Base-by-base conservation (phyloP, 169 alveolate species). In the Plasmodium knowlesi region DNA sequence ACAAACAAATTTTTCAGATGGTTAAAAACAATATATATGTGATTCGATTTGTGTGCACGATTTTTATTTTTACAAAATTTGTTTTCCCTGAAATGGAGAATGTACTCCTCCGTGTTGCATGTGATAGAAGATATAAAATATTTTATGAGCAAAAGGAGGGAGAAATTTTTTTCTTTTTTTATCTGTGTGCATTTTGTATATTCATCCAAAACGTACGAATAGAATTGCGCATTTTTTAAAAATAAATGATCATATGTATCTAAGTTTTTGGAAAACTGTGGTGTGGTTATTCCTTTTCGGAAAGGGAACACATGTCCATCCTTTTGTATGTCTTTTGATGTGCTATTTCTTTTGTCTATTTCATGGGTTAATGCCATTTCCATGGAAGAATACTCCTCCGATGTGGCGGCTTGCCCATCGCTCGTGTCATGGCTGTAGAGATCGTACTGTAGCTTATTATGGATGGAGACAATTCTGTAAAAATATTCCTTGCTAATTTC, bases 21-120 rank as follows among this genome's bases (percentile, higher is more conserved):
- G 76, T 91, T 91, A 81, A 81, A 91, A 91, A 91, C 84, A 2
- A 91, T 25, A 39, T 91, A 91, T 43, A 91, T 91, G 61, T 91
- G 95, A 91, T 91, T 91, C 16, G 95, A 91, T 82, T 91, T 91
- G 39, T 91, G 95, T 50, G 92, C 72, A 5, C 50, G 54, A 32
- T 82, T 82, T 50, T 81, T 91, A 82, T 91, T 91, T 91, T 82
- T 91, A 61, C 95, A 91, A 25, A 43, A 91, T 71, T 91, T 91
- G 76, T 91, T 91, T 81, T 91, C 95, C n/a, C 78, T 37, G 39
- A 91, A 91, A 91, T 73, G 57, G 54, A 91, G 25, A 14, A 72
- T 70, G 73, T 91, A 91, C 76, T 91, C 95, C 16, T 91, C 92
- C 32, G 73, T 9, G 74, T 81, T 81, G 16, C 10, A 54, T 37